These are phyloP conservation scores for Aspergillus pseudoglaucus DNA, from an alignment of 2,329 filamentous ascomycete genomes.

Conservation along the genomic window DNA sequence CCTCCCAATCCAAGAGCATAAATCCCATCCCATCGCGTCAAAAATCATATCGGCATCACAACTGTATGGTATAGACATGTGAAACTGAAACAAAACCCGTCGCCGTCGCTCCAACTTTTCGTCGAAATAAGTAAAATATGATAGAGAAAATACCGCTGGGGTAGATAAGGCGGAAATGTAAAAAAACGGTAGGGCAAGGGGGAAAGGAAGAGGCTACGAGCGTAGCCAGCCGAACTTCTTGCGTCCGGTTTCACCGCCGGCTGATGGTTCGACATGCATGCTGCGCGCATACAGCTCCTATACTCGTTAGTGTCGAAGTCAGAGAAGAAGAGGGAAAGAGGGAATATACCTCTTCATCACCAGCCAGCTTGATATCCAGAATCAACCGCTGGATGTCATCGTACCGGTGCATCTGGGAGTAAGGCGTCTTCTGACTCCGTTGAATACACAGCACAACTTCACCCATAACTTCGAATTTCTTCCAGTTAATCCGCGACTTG, in stretches of 20 bases:
- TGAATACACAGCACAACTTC: slow-evolving; percentile 87
- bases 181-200: too few species aligned
- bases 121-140: not conserved
- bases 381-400: slow-evolving; percentile 68
- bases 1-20: not conserved
- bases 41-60: slow-evolving; percentile 1
- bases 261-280: slow-evolving; percentile 47
- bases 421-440: slow-evolving; percentile 80
- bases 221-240: slow-evolving; percentile 42
- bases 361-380: slow-evolving; percentile 71
- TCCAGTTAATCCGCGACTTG: slow-evolving; percentile 84
- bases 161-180: not conserved
- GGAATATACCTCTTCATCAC: slow-evolving; percentile 75
- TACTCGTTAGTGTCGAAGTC: slow-evolving; percentile 4
- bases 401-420: slow-evolving; percentile 63
- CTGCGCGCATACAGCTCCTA: slow-evolving; percentile 57
- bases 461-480: slow-evolving; percentile 93
- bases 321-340: not conserved
- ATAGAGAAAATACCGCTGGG: not conserved
- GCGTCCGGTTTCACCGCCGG: slow-evolving; percentile 28
- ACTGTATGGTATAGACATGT: not conserved
- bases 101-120: not conserved
- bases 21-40: not conserved
- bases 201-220: slow-evolving; percentile 14
- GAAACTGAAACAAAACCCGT: not conserved